Base-by-base conservation (phyloP, 352 stramenopile species). In the Phytopythium montanum region DNA sequence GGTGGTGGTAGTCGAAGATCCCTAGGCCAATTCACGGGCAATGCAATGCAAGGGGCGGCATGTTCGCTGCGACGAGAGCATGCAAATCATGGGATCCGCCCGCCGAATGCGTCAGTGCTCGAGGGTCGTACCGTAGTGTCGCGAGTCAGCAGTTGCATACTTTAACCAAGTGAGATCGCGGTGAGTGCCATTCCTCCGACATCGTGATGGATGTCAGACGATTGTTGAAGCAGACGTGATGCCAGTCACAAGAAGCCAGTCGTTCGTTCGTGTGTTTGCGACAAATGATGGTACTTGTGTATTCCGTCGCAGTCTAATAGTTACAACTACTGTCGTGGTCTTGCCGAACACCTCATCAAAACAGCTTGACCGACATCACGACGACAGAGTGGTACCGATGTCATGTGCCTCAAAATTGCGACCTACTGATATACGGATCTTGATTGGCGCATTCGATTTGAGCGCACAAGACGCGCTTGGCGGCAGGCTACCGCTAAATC, bases 311-410 rank as follows among this genome's bases (percentile, higher is more conserved):
- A 13, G 8, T 1, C 39, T 3, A 0, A 51, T 51, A 9, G 25
- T 16, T 21, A 12, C 44, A 51, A 33, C 44, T 0, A 34, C n/a
- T 26, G 44, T n/a, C 44, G 25, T 16, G n/a, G 10, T 4, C 2
- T 29, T 6, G 9, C 36, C 45, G 26, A 52, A 52, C 45, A 52
- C 45, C 45, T 52, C 45, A 52, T 52, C 45, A 52, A 36, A 36
- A 34, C 21, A 21, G 21, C n/a, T 25, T 50, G 29, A 23, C 2
- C 44, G n/a, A 31, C 21, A 19, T 33, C 18, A 26, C 45, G 25
- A 52, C 44, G 3, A 4, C 23, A 51, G n/a, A n/a, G n/a, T n/a
- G n/a, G n/a, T n/a, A n/a, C n/a, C 44, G 44, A 51, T 14, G 33
- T n/a, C n/a, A n/a, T n/a, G n/a, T n/a, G n/a, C n/a, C n/a, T n/a